Evolutionary conservation across 1,139 yeast genomes (phyloP), one percentile per base, ranked within the genome.

Genomic region (Suhomyces terraborum): DNA sequence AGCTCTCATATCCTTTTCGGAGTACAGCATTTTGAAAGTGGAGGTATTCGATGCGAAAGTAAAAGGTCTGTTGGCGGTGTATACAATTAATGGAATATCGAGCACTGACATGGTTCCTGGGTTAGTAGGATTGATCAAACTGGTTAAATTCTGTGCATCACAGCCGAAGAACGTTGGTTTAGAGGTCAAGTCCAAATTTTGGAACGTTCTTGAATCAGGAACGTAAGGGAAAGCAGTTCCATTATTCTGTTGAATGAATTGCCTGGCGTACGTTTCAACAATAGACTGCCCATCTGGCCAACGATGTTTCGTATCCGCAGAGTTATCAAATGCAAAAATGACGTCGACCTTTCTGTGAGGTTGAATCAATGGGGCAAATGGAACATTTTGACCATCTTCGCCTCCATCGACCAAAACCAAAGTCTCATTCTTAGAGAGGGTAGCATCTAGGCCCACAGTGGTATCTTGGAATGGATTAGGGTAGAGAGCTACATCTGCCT

Each of bases 81-180:
- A 70, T 8, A 70, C 54, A 14, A 71, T 61, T 19, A 71, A 45
- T 1, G 77, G 77, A 14, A 72, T 66, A 45, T 68, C 69, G 34
- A 29, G 47, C 6, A 46, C 38, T 1, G 32, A 21, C 7, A 16
- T 17, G n/a, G 19, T 25, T 3, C 18, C 35, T 12, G 46, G 19
- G 36, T 42, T 36, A 17, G 42, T 16, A 13, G 27, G 14, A 21
- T 63, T 63, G 2, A 53, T 47, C 42, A 72, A 58, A 6, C 62
- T 60, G 1, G 76, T 61, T 48, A 67, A 53, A 49, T 71, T 69
- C 4, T 50, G 47, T 6, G 73, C 75, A 44, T 69, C 64, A 52
- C 77, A 71, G 3, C 77, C 77, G 45, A 71, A 70, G 47, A 71
- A 71, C 1, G 73, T 64, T 20, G 77, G 77, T 48, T 55, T 65